Evolutionary conservation across 352 stramenopile species (phyloP).

Genomic region (Pythium folliculosum): DNA sequence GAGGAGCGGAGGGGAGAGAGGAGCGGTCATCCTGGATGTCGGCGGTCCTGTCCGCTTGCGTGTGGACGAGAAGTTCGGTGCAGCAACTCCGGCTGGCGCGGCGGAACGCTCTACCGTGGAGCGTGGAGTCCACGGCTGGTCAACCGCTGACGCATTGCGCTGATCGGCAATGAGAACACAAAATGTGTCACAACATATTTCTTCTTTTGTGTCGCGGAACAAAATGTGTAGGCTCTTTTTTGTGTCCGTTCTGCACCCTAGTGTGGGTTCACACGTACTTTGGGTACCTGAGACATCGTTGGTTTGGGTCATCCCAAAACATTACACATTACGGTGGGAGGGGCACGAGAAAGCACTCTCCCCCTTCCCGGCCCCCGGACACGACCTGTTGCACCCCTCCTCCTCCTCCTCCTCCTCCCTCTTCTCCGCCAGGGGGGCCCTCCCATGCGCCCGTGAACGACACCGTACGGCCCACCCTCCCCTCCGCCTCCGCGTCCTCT

Average conservation of each 20-base stretch:
- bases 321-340: constrained; percentile 5
- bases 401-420: too few species aligned
- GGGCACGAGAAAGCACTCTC: background rate
- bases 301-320: constrained; percentile 5
- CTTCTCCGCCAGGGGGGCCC: too few species aligned
- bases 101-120: background rate
- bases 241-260: background rate
- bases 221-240: background rate
- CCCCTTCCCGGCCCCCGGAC: too few species aligned
- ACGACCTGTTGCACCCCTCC: too few species aligned
- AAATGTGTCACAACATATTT: background rate
- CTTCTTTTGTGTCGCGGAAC: background rate
- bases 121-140: background rate
- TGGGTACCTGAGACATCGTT: background rate
- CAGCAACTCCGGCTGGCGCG: too few species aligned
- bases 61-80: background rate
- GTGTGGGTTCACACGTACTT: background rate
- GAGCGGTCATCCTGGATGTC: background rate
- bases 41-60: too few species aligned
- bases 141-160: background rate
- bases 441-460: background rate
- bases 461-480: too few species aligned
- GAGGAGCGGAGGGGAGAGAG: background rate
- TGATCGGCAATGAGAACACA: background rate
- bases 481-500: too few species aligned